Conservation (phyloP, 2,329 filamentous ascomycete genomes). For the Fusarium concolor region DNA sequence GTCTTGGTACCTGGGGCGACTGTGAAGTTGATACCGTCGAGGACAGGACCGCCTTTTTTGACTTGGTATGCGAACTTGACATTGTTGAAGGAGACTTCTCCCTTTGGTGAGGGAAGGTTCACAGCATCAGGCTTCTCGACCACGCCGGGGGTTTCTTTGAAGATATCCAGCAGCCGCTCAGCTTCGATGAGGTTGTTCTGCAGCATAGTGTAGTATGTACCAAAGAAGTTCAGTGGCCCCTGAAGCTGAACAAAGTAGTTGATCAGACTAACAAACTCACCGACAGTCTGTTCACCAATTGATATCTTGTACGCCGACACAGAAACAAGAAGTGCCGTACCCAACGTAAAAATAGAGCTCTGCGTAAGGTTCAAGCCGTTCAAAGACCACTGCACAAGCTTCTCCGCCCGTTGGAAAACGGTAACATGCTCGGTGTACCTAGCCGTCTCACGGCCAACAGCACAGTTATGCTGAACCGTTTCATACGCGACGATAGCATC, state of each 20-base stretch:
- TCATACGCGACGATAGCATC: constrained; percentile 63
- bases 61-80: constrained; percentile 59
- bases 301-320: constrained; percentile 73
- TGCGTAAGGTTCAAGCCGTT: constrained; percentile 69
- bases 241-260: constrained; percentile 72
- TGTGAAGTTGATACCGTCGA: constrained; percentile 56
- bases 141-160: constrained; percentile 58
- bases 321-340: constrained; percentile 69
- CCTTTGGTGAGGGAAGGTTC: constrained; percentile 47
- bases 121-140: constrained; percentile 56
- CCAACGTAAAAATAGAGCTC: constrained; percentile 72
- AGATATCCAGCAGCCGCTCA: constrained; percentile 59
- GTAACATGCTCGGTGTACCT: constrained; percentile 66
- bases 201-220: constrained; percentile 60
- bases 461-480: constrained; percentile 74
- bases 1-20: constrained; percentile 59
- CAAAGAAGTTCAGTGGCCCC: constrained; percentile 71
- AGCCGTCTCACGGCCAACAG: constrained; percentile 68
- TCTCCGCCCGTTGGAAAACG: constrained; percentile 59
- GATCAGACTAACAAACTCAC: constrained; percentile 67
- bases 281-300: constrained; percentile 62
- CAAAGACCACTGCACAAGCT: constrained; percentile 45
- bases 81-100: constrained; percentile 56
- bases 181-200: constrained; percentile 61
- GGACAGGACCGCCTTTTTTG: constrained; percentile 51